Evolutionary conservation across 176 grass and related monocot genomes (phyloP).

Genomic region (Themeda triandra): DNA sequence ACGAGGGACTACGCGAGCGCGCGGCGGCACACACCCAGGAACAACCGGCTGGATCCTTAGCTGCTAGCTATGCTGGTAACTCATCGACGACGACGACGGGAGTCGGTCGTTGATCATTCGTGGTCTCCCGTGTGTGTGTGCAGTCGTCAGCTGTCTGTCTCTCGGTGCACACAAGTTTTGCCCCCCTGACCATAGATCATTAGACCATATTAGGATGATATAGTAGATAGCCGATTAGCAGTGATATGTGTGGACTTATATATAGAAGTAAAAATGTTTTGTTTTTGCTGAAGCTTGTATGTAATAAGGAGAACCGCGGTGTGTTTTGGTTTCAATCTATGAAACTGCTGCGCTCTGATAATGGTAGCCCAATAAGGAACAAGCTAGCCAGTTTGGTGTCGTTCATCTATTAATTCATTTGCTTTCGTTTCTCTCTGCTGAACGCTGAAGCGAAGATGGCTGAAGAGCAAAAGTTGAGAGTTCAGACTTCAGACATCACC

Average conservation of each 20-base stretch:
- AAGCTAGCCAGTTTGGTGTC: not conserved
- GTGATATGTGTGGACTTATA: no score
- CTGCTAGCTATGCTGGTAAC: not conserved
- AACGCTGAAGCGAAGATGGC: not conserved
- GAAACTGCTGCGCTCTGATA: not conserved
- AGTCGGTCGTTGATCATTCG: not conserved
- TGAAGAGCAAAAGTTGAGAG: not conserved
- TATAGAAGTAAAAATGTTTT: not conserved
- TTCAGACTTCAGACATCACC: not conserved
- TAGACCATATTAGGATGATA: not conserved
- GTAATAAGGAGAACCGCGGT: not conserved
- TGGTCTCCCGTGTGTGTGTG: conserved; percentile 21
- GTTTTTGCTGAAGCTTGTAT: not conserved
- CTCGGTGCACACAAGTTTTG: conserved; percentile 28
- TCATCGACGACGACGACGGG: not conserved
- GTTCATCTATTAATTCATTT: not conserved
- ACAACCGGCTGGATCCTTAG: conserved; percentile 55
- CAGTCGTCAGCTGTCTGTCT: not conserved
- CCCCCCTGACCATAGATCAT: not conserved
- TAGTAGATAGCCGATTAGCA: no score
- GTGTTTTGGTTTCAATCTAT: not conserved
- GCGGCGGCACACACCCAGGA: conserved; percentile 41
- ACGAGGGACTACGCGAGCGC: conserved; percentile 36
- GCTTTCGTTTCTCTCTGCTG: not conserved
- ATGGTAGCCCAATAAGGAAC: no score